Percentiles rank a stretch among this genome's conserved stretches.
Conservation (phyloP, 805 yeast species). For the Cyberlindnera petersonii region DNA sequence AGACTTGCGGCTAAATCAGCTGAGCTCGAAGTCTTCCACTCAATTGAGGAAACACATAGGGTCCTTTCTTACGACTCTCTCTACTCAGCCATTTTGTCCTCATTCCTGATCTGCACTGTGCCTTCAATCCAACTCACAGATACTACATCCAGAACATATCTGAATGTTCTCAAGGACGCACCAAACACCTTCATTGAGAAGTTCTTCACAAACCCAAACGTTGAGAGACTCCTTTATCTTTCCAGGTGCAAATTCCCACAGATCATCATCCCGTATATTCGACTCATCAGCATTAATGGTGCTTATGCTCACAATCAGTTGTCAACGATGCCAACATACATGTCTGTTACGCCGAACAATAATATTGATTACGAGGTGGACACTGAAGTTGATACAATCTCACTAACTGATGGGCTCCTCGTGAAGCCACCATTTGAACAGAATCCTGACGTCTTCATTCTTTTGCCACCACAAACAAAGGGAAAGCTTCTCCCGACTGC, state of each 20-base stretch:
- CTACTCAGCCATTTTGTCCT: constrained; percentile 42
- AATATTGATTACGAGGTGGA: constrained; percentile 39
- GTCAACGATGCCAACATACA: constrained; percentile 54
- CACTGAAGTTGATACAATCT: constrained; percentile 48
- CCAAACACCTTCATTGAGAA: constrained; percentile 38
- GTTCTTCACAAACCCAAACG: constrained; percentile 32
- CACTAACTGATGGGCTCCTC: constrained; percentile 44
- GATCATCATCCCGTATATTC: constrained; percentile 55
- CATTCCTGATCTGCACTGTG: constrained; percentile 32
- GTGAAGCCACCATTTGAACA: constrained; percentile 56
- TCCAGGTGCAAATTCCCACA: constrained; percentile 75
- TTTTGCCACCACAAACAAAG: constrained; percentile 52
- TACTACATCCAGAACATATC: constrained; percentile 30
- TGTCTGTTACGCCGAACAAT: constrained; percentile 43
- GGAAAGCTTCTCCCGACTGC: constrained; percentile 65
- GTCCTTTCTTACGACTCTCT: constrained; percentile 46
- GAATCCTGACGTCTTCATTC: constrained; percentile 39
- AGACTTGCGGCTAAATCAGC: constrained; percentile 28
- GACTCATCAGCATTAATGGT: constrained; percentile 58
- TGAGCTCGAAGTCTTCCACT: constrained; percentile 42
- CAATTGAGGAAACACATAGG: constrained; percentile 39
- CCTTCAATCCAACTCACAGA: constrained; percentile 47
- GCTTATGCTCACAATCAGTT: constrained; percentile 65
- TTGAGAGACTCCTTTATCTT: constrained; percentile 35
- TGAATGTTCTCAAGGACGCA: constrained; percentile 28